These are phyloP conservation scores for Fusarium sp. DNA, from an alignment of 2,329 filamentous ascomycete species.

Conservation along the genomic window DNA sequence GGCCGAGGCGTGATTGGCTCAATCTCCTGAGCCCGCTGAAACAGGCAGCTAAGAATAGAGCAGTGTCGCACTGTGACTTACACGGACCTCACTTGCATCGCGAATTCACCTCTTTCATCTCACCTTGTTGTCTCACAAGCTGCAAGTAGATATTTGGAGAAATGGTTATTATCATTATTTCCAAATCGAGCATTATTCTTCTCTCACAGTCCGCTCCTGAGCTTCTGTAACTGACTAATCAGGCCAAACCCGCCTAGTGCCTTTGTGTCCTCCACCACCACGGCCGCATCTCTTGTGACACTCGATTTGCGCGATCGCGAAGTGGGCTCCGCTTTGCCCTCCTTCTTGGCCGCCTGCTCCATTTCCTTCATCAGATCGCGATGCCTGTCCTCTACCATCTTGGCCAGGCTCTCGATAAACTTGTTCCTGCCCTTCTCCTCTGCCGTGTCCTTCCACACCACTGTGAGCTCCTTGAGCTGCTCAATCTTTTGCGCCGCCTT, in stretches of 20 bases:
- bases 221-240: constrained; percentile 72
- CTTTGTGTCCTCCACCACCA: constrained; percentile 55
- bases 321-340: constrained; percentile 47
- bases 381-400: constrained; percentile 83
- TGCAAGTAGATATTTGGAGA: not conserved
- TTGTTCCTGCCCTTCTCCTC: constrained; percentile 88
- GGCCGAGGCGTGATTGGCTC: constrained; percentile 27
- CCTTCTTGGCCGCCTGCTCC: constrained; percentile 57
- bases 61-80: constrained; percentile 11
- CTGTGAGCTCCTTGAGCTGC: constrained; percentile 78
- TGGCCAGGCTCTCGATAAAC: constrained; percentile 85
- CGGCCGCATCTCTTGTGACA: constrained; percentile 44
- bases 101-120: not conserved
- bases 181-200: not conserved
- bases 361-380: constrained; percentile 65
- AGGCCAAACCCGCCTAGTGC: constrained; percentile 67
- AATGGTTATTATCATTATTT: not conserved
- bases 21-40: not conserved
- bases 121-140: not conserved
- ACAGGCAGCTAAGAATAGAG: constrained; percentile 5
- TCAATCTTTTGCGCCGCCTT: constrained; percentile 81
- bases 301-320: constrained; percentile 53
- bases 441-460: constrained; percentile 95
- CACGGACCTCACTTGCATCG: not conserved
- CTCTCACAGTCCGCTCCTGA: constrained; percentile 63